A percentile compares a stretch with the other conserved stretches of the same genome.
Evolutionary conservation across 345 rosid genomes (phyloP).

Genomic region (Jatropha curcas): DNA sequence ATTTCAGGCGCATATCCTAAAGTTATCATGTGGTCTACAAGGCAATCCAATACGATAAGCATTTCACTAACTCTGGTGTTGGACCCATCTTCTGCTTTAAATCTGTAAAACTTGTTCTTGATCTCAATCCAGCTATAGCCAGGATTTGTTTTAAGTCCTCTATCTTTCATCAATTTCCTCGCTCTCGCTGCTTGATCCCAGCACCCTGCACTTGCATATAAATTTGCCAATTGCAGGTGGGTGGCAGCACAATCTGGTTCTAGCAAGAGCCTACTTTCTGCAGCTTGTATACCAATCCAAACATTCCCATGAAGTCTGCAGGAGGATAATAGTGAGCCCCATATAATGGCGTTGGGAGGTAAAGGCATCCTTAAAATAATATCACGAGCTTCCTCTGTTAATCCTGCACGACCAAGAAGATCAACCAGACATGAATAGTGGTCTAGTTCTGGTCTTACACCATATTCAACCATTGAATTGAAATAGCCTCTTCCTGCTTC

Average conservation of each 20-base stretch:
- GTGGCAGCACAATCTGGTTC: slow-evolving; percentile 82
- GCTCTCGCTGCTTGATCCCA: slow-evolving; percentile 76
- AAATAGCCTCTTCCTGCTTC: slow-evolving; percentile 58
- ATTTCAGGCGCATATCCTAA: slow-evolving; percentile 29
- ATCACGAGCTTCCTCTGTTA: slow-evolving; percentile 65
- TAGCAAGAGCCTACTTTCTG: slow-evolving; percentile 65
- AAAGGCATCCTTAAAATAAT: slow-evolving; percentile 66
- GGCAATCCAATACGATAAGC: slow-evolving; percentile 41
- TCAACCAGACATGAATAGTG: slow-evolving; percentile 91
- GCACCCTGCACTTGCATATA: slow-evolving; percentile 61
- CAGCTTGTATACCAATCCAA: slow-evolving; percentile 80
- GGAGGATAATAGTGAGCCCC: slow-evolving; percentile 87
- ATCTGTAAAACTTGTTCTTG: slow-evolving; percentile 55
- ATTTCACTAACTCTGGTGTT: slow-evolving; percentile 41
- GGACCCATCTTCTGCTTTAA: slow-evolving; percentile 69
- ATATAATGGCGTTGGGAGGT: slow-evolving; percentile 65
- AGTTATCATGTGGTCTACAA: slow-evolving; percentile 55
- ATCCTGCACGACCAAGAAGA: slow-evolving; percentile 82
- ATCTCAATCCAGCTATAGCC: slow-evolving; percentile 94
- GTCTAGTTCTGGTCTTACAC: slow-evolving; percentile 57
- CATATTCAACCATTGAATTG: slow-evolving; percentile 52
- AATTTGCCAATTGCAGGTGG: slow-evolving; percentile 72
- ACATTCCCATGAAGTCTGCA: slow-evolving; percentile 69
- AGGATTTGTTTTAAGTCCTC: slow-evolving; percentile 58
- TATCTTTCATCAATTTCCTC: slow-evolving; percentile 83